Conservation (phyloP, 345 rosid species). For the Lepidium sativum region DNA sequence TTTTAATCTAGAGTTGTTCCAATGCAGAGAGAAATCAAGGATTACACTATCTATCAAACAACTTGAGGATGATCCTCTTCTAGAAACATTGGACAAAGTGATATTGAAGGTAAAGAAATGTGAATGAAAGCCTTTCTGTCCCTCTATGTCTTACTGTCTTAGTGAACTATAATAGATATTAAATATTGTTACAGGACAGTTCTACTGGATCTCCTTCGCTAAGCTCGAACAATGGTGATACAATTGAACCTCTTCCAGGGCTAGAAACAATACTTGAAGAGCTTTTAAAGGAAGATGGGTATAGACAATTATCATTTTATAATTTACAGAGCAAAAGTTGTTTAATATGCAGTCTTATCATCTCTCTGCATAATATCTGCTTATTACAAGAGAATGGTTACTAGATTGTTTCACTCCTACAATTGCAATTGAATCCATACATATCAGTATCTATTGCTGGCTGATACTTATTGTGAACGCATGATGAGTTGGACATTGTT, state of each 20-base stretch:
- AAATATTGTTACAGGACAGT: slow-evolving; percentile 42
- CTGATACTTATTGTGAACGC: neutral
- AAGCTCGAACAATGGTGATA: slow-evolving; percentile 22
- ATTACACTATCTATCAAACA: slow-evolving; percentile 72
- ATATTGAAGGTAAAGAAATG: slow-evolving; percentile 56
- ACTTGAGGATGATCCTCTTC: slow-evolving; percentile 81
- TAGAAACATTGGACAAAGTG: slow-evolving; percentile 87
- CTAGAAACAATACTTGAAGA: slow-evolving; percentile 62
- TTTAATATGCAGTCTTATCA: neutral
- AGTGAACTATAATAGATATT: neutral
- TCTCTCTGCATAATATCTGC: neutral
- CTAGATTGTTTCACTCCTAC: neutral
- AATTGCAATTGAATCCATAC: neutral
- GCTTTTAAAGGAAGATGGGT: slow-evolving; percentile 75
- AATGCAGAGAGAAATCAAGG: slow-evolving; percentile 63
- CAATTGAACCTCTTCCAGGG: slow-evolving; percentile 74
- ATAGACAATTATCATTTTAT: slow-evolving; percentile 35
- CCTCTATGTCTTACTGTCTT: neutral
- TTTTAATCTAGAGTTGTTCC: neutral
- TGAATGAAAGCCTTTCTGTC: slow-evolving; percentile 8
- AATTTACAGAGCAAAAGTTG: neutral
- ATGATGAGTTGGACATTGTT: neutral
- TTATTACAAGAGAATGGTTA: neutral
- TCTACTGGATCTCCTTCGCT: slow-evolving; percentile 33
- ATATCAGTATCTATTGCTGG: neutral